Percentiles rank a stretch among this genome's conserved stretches.
Evolutionary conservation across 73 alveolate genomes (phyloP).

Genomic region (Symbiodinium pilosum): DNA sequence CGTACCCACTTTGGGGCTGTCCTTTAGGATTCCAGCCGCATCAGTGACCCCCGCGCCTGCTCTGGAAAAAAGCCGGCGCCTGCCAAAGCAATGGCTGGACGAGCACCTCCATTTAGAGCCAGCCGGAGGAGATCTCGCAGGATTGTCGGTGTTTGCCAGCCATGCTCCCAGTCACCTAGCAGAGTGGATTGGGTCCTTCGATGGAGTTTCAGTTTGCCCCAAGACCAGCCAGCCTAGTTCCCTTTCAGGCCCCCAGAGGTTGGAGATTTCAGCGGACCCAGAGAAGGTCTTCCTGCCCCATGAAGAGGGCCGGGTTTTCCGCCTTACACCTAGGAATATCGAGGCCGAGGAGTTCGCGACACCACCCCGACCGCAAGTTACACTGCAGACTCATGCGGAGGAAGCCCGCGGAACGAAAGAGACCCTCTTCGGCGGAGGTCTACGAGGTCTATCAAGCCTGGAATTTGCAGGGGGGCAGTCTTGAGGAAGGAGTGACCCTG

Average conservation of each 20-base stretch:
- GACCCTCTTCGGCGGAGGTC: too few relatives aligned
- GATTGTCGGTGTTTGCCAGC: neutral
- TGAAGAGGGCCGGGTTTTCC: neutral
- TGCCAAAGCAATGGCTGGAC: neutral
- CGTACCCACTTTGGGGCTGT: neutral
- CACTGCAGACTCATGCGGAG: too few relatives aligned
- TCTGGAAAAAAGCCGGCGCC: neutral
- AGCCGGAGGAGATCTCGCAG: neutral
- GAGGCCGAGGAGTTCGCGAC: neutral
- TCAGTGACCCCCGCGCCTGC: too few relatives aligned
- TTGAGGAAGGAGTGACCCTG: too few relatives aligned
- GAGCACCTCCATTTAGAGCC: neutral
- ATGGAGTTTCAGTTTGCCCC: neutral
- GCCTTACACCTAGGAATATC: neutral
- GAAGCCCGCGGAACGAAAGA: too few relatives aligned
- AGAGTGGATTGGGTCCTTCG: neutral
- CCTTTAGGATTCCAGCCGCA: neutral
- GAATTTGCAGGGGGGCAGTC: too few relatives aligned
- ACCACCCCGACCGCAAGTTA: too few relatives aligned
- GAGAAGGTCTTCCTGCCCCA: neutral
- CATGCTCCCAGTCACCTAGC: neutral
- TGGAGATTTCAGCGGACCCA: neutral
- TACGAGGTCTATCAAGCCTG: too few relatives aligned
- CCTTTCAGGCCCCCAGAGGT: neutral
- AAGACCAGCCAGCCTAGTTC: neutral